Conservation (phyloP, 768 basidiomycete genomes). For the Neoboletus subvelutipes region DNA sequence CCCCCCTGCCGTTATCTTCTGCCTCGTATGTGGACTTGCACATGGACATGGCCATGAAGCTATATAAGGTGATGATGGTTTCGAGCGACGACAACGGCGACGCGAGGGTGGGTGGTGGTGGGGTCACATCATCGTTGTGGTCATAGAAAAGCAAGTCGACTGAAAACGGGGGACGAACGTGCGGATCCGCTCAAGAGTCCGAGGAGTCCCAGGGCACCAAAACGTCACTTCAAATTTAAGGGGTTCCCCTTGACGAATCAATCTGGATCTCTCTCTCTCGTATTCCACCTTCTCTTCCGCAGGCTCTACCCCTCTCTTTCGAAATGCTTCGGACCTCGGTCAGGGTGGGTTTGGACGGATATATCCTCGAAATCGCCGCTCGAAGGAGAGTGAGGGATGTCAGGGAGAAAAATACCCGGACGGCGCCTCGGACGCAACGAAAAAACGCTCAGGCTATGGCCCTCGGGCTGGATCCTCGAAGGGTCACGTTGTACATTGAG, state of each 20-base stretch:
- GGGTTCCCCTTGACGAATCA: neutral
- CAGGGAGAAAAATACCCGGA: neutral
- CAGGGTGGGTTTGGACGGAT: neutral
- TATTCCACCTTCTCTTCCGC: neutral
- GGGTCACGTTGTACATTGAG: neutral
- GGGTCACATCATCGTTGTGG: neutral
- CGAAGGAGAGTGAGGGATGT: neutral
- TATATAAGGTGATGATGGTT: neutral
- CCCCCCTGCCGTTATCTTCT: neutral
- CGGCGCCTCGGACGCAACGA: neutral
- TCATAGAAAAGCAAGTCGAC: neutral
- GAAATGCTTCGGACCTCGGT: neutral
- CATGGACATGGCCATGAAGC: neutral
- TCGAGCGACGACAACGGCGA: neutral
- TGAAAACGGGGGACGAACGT: neutral
- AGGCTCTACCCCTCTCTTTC: neutral
- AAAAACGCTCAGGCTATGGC: neutral
- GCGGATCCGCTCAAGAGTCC: constrained; percentile 4
- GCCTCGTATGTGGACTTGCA: neutral
- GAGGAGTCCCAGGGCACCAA: neutral
- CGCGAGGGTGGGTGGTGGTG: neutral
- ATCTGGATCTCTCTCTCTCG: neutral
- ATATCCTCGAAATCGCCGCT: neutral
- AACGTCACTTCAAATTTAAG: neutral
- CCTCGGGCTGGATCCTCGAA: neutral